phyloP scores from a whole-genome alignment of 2,329 filamentous ascomycete genomes.

The Thielaviopsis punctulata region DNA sequence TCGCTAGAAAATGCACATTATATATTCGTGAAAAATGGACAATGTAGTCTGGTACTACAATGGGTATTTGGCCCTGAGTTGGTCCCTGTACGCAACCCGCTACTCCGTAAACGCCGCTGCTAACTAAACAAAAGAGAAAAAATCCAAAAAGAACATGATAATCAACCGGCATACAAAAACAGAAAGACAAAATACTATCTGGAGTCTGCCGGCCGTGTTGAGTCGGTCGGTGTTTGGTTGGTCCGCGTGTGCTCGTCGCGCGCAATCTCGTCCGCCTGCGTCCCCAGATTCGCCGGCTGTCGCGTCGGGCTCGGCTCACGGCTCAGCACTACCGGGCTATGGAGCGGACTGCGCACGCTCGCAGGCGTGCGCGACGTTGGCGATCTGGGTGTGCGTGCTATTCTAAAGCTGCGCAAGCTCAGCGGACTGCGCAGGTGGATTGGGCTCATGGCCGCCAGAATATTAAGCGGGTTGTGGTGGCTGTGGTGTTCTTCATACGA shows the following conservation, averaged over 20 bases:
- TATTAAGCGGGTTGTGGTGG: neutral
- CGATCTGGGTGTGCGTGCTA: constrained; percentile 2
- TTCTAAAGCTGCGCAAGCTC: constrained; percentile 8
- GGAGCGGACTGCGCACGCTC: constrained; percentile 4
- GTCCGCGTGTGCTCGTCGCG: neutral
- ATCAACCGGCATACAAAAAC: neutral
- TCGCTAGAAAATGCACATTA: too few species aligned
- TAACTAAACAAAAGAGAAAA: neutral
- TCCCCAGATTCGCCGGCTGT: neutral
- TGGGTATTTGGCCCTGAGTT: neutral
- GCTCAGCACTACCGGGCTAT: constrained; percentile 1
- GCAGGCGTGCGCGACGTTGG: constrained; percentile 4
- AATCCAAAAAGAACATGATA: neutral
- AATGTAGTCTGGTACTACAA: neutral
- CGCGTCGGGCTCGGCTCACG: neutral
- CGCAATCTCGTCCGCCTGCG: neutral
- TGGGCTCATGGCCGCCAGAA: neutral
- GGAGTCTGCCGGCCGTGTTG: too few species aligned
- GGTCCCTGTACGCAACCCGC: neutral
- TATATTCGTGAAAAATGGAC: neutral
- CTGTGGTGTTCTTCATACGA: constrained; percentile 8
- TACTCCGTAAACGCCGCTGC: neutral
- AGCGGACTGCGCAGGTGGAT: constrained; percentile 8
- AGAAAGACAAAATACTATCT: too few species aligned
- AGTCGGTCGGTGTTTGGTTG: too few species aligned